Conservation (phyloP, 2,329 filamentous ascomycete species). For the Nemania serpens region DNA sequence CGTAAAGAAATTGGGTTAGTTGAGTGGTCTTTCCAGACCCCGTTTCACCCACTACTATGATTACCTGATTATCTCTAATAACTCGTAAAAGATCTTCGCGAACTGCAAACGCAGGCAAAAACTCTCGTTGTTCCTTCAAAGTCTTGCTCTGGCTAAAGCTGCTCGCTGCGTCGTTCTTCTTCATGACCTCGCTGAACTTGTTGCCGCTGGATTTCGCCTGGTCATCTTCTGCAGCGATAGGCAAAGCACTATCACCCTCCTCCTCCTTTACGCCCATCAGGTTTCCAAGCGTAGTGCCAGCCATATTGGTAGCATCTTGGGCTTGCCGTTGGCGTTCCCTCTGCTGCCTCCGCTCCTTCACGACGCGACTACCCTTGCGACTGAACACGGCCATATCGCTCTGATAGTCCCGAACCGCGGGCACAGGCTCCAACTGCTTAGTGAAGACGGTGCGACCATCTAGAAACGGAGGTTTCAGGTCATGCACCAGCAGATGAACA, state of each 20-base stretch:
- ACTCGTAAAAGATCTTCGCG: slow-evolving; percentile 89
- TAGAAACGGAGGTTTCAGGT: slow-evolving; percentile 90
- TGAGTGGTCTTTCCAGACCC: slow-evolving; percentile 98
- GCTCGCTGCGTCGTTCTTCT: slow-evolving; percentile 83
- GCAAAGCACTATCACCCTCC: slow-evolving; percentile 85
- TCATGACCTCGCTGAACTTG: slow-evolving; percentile 91
- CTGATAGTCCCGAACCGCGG: slow-evolving; percentile 88
- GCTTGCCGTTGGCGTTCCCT: slow-evolving; percentile 93
- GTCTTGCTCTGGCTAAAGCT: slow-evolving; percentile 93
- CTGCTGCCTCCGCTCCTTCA: slow-evolving; percentile 88
- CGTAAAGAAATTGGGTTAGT: slow-evolving; percentile 91
- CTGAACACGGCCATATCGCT: slow-evolving; percentile 99
- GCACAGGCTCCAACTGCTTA: slow-evolving; percentile 93
- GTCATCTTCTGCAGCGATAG: slow-evolving; percentile 74
- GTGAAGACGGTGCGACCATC: slow-evolving; percentile 96
- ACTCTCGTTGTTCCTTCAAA: slow-evolving; percentile 88
- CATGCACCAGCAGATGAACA: slow-evolving; percentile 89
- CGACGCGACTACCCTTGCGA: slow-evolving; percentile 90
- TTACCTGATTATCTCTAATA: slow-evolving; percentile 94
- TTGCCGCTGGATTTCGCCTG: slow-evolving; percentile 63
- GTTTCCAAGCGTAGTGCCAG: slow-evolving; percentile 90
- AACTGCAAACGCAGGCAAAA: slow-evolving; percentile 92
- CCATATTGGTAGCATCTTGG: slow-evolving; percentile 90
- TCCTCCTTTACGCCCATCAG: slow-evolving; percentile 95
- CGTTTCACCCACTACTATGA: slow-evolving; percentile 96